Base-by-base conservation (phyloP, 306 rosid species). In the Ceratonia siliqua region DNA sequence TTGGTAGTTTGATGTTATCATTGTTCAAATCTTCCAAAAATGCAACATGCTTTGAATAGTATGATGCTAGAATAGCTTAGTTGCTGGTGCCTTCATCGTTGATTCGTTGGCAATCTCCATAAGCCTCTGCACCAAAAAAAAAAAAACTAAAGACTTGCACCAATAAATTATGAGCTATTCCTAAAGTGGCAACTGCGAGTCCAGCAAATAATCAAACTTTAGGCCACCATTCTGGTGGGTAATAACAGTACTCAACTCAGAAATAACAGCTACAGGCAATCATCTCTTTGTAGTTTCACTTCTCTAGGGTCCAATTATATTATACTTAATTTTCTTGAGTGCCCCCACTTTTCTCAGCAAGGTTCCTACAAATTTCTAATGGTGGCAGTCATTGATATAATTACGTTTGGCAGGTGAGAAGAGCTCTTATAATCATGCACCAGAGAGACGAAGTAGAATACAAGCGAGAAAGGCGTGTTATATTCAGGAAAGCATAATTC, bases 401-500 rank as follows among this genome's bases (percentile, higher is more conserved):
- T 36, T 76, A 54, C 57, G 38, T 64, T 61, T 78, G 52, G 79
- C 96, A 94, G 99, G 96, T 94, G 68, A 90, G 99, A 83, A 90
- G 97, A 83, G 99, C 99, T 67, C 96, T 94, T 46, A 72, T 94
- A 73, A 87, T 90, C 62, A 94, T 94, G 99, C 99, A 94, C 84
- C 99, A 92, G 85, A 89, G 97, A 80, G 99, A 94, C 7, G 99
- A 94, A 89, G 92, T 94, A n/a, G 97, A 94, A 72, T 94, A 94
- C 85, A 94, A 92, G 84, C 84, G 99, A 77, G 99, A 92, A 68
- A 88, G 93, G 68, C 94, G 96, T 32, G 80, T 90, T 66, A 78
- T 94, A 82, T 79, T 46, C 46, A 87, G 99, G 63, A 94, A 94
- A 82, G 91, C 93, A 12, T 94, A 78, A 70, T 38, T 27, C 20